phyloP scores from a whole-genome alignment of 129 eudicot species.

The Dittrichia graveolens region DNA sequence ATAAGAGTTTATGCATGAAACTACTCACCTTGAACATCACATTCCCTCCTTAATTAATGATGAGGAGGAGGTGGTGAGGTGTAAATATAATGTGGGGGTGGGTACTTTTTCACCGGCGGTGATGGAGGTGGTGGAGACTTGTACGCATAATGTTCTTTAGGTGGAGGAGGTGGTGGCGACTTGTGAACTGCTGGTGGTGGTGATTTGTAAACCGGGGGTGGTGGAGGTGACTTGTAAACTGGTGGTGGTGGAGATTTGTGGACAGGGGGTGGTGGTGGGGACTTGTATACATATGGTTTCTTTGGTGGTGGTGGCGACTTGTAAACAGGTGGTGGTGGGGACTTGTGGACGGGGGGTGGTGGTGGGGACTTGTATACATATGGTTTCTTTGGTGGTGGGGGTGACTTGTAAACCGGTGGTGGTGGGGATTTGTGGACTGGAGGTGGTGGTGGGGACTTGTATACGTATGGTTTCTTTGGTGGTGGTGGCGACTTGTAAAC shows the following conservation, averaged over 20 bases:
- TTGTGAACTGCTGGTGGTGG: slow-evolving; percentile 44
- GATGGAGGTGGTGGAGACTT: slow-evolving; percentile 41
- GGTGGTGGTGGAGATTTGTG: slow-evolving; percentile 41
- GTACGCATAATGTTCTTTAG: background rate
- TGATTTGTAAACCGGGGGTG: slow-evolving; percentile 32
- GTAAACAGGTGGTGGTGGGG: background rate
- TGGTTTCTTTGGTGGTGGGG: slow-evolving; percentile 37
- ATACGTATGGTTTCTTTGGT: no score
- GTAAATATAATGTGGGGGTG: slow-evolving; percentile 25
- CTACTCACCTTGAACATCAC: no score
- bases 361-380: slow-evolving; percentile 33
- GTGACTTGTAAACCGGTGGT: slow-evolving; percentile 33
- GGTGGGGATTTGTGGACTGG: slow-evolving; percentile 22
- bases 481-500: slow-evolving; percentile 35
- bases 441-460: slow-evolving; percentile 44
- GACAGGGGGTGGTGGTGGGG: slow-evolving; percentile 30
- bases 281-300: slow-evolving; percentile 14
- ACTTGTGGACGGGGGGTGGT: background rate
- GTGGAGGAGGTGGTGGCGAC: slow-evolving; percentile 41
- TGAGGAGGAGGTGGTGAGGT: slow-evolving; percentile 45
- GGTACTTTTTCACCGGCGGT: slow-evolving; percentile 14
- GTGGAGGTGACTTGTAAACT: slow-evolving; percentile 41
- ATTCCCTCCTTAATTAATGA: background rate
- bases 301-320: slow-evolving; percentile 21
- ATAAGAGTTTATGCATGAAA: no score